Base-by-base conservation (phyloP, 2,329 filamentous ascomycete species). In the Xylogone sp. region DNA sequence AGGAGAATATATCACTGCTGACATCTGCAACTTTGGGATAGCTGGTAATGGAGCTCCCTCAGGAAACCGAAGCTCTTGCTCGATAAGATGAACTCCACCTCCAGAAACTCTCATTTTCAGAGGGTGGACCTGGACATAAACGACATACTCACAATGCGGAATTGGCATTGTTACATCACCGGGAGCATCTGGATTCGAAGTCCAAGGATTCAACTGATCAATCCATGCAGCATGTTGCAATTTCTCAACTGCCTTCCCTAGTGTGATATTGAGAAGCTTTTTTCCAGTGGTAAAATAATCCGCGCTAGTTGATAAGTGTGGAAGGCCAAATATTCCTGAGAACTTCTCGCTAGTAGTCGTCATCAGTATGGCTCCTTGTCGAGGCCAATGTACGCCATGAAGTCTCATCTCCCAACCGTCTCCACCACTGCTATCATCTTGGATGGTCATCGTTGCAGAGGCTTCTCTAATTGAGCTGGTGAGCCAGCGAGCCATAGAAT, bases 321-420 rank as follows among this genome's bases (percentile, higher is more conserved):
- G 92, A 45, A 97, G 73, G 2, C 86, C 88, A 67, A 96, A 96
- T 51, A 97, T 86, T 43, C 94, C 92, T n/a, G 87, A 83, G 63
- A 94, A 94, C 73, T 96, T 97, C 65, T 96, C 88, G 68, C 91
- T 97, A 45, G 91, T 93, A 1, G 93, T 97, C 1, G 87, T 89
- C 65, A 97, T 73, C 31, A 97, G 73, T 46, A 94, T 82, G 13
- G 84, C 81, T 1, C 94, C 94, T 56, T 87, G 82, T n/a, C 81
- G 78, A 34, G 87, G 84, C 76, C 91, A 95, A 71, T 97, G 93
- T 3, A 95, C 79, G 3, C 94, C 94, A 68, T 90, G 86, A 46
- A 96, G 71, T 48, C 82, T 78, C 71, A 95, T 83, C 59, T 92
- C 86, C 84, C 88, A 92, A 59, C 83, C 88, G 63, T 86, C 86